Percentiles rank a stretch among this genome's conserved stretches.
phyloP scores from a whole-genome alignment of 805 yeast species.

The Nakazawaea peltata region DNA sequence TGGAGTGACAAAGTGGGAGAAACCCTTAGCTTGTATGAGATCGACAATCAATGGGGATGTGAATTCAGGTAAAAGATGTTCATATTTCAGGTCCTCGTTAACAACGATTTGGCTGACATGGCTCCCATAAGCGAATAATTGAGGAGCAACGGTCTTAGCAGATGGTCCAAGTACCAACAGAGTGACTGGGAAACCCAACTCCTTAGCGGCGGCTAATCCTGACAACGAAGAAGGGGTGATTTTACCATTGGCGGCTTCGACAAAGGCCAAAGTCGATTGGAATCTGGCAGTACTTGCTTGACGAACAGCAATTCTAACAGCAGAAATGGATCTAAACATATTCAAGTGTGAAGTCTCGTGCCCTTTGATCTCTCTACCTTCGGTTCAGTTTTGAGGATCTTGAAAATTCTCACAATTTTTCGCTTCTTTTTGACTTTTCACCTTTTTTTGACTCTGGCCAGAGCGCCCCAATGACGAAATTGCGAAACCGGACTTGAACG shows the following conservation, averaged over 20 bases:
- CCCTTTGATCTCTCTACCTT: slow-evolving; percentile 1
- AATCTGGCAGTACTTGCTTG: slow-evolving; percentile 23
- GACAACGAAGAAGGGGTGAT: slow-evolving; percentile 65
- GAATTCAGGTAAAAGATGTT: slow-evolving; percentile 73
- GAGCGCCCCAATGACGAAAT: too few species aligned
- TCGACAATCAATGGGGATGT: slow-evolving; percentile 58
- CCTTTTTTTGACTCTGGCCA: too few species aligned
- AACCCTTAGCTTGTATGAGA: slow-evolving; percentile 31
- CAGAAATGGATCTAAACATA: neutral
- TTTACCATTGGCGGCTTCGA: slow-evolving; percentile 52
- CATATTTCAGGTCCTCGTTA: slow-evolving; percentile 50
- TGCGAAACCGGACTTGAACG: too few species aligned
- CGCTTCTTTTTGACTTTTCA: too few species aligned
- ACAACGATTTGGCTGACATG: slow-evolving; percentile 49
- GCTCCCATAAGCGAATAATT: slow-evolving; percentile 38
- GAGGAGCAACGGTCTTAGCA: slow-evolving; percentile 40
- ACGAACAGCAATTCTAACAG: neutral
- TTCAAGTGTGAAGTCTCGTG: too few species aligned
- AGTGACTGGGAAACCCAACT: slow-evolving; percentile 71
- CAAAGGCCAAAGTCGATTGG: slow-evolving; percentile 67
- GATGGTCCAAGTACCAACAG: slow-evolving; percentile 67
- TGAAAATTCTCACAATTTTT: too few species aligned
- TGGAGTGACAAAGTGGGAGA: slow-evolving; percentile 69
- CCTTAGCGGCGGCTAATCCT: slow-evolving; percentile 68
- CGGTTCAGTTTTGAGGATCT: too few species aligned